Evolutionary conservation across 2,329 filamentous ascomycete genomes (phyloP), one percentile per base, ranked within the genome.

Genomic region (Escovopsis sp.): DNA sequence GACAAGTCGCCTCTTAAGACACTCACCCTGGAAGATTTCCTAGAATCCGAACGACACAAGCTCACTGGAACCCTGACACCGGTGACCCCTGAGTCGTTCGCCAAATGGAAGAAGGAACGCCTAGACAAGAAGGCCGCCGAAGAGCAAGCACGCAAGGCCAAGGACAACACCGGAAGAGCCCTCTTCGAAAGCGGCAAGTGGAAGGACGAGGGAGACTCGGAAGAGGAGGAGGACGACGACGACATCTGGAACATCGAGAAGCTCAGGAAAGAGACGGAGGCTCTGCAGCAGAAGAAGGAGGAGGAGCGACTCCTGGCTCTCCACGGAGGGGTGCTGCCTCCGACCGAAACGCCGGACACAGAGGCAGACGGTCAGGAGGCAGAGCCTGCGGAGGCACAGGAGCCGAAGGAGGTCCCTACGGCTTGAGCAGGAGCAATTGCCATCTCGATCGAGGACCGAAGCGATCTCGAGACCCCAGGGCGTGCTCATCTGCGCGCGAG

Each of bases 161-260:
- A 94, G 72, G 91, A 98, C 53, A 89, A 88, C 16, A 98, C 91
- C 15, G 91, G 91, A 55, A 79, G 88, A 65, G 85, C 87, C 7
- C 71, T 98, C 64, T 98, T 98, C 60, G 91, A 98, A 65, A 91
- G 87, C 61, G 91, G 91, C 54, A 88, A 93, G 60, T 98, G 89
- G 89, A 70, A 78, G 46, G 74, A 74, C 24, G 74, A 74, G 35
- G 74, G 74, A 37, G 79, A 81, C 31, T 74, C 73, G 29, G 76
- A 74, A 0, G 70, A 67, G 3, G 73, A 73, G 4, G 71, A 72
- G 12, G 76, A 76, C 14, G 79, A 78, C 12, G 73, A 75, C 35
- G 72, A 74, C n/a, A 62, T 65, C 6, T 95, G 80, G 78, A 94
- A 94, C 55, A 63, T 95, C 52, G 80, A 86, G 53, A 85, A 80